Conservation (phyloP, 148 eudicot species). For the Pouteria glomerata region DNA sequence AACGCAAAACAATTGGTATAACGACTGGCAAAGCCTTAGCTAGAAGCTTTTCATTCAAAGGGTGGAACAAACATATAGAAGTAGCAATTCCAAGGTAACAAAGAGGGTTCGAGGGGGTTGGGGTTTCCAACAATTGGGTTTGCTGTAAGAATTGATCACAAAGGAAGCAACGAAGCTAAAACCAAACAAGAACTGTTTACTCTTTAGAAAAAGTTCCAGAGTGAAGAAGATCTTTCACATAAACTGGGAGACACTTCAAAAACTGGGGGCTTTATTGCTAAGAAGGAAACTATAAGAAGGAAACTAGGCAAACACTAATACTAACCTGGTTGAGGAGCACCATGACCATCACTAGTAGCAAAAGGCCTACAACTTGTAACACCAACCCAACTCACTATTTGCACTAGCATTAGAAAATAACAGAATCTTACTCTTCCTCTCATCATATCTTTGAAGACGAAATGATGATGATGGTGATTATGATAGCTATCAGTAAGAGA, state of each 20-base stretch:
- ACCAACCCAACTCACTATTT: slow-evolving; percentile 44
- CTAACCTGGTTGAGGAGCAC: slow-evolving; percentile 14
- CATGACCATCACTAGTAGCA: slow-evolving; percentile 23
- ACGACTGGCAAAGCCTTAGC: background rate
- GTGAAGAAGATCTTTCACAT: background rate
- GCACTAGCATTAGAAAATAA: slow-evolving; percentile 32
- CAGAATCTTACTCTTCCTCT: slow-evolving; percentile 28
- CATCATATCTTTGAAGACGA: slow-evolving; percentile 24
- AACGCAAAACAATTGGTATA: background rate
- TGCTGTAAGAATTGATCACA: background rate
- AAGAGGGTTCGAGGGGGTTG: background rate
- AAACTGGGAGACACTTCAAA: too few species aligned
- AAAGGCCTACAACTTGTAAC: slow-evolving; percentile 42
- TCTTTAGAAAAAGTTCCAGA: background rate
- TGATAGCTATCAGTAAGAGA: background rate
- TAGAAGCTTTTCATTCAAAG: background rate
- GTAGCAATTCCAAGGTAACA: background rate
- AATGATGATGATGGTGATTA: slow-evolving; percentile 26
- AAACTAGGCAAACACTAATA: background rate
- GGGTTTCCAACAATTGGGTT: background rate
- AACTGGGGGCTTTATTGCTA: background rate
- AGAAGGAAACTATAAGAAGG: too few species aligned
- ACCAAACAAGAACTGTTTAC: background rate
- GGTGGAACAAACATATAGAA: background rate
- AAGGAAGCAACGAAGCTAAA: background rate